Conservation (phyloP, 805 yeast species). For the Saturnispora diversa region DNA sequence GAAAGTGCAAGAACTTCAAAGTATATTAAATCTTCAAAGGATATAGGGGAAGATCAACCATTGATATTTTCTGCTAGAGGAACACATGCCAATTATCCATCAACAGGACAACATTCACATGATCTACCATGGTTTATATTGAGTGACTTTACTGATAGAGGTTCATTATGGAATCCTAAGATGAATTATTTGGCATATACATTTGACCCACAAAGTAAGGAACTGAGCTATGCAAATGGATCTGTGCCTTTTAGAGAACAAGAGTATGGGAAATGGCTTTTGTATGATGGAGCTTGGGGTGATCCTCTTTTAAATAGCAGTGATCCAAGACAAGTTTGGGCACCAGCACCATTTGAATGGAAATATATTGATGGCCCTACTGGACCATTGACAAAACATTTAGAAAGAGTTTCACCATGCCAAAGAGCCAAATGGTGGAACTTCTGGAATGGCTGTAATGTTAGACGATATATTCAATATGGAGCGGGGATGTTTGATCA, state of each 20-base stretch:
- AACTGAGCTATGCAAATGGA: conserved; percentile 40
- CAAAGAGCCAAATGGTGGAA: conserved; percentile 93
- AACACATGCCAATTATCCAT: conserved; percentile 93
- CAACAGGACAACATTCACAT: conserved; percentile 94
- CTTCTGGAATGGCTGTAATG: conserved; percentile 72
- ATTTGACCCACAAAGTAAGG: conserved; percentile 35
- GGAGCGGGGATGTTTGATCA: conserved; percentile 80
- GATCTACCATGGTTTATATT: conserved; percentile 89
- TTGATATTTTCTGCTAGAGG: conserved; percentile 87
- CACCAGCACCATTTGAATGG: conserved; percentile 84
- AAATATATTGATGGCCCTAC: conserved; percentile 86
- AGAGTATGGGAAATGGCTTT: conserved; percentile 67
- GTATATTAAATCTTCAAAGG: conserved; percentile 11
- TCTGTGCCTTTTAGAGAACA: conserved; percentile 45
- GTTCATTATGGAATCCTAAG: conserved; percentile 92
- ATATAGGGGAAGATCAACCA: conserved; percentile 42
- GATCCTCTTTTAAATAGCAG: conserved; percentile 55
- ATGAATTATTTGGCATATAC: conserved; percentile 76
- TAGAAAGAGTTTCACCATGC: conserved; percentile 64
- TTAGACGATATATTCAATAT: conserved; percentile 62
- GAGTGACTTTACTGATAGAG: conserved; percentile 90
- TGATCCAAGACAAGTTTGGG: conserved; percentile 80
- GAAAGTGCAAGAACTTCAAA: conserved; percentile 43
- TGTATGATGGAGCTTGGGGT: conserved; percentile 84
- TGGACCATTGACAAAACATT: conserved; percentile 79